Evolutionary conservation across 2,329 filamentous ascomycete genomes (phyloP).

Genomic region (Fusarium hainanense): DNA sequence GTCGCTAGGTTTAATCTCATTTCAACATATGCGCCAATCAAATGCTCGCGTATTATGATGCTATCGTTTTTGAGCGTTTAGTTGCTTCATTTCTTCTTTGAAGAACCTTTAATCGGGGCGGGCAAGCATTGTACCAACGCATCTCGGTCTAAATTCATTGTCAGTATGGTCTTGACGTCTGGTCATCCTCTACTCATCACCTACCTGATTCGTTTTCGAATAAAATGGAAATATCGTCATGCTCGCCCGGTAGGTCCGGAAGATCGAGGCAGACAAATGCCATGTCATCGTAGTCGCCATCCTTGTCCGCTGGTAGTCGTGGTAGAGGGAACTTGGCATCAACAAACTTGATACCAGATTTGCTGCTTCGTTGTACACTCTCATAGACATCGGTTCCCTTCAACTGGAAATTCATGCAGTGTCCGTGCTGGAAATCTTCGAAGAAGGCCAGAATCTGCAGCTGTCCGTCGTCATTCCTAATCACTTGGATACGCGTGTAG

Average conservation of each 20-base stretch:
- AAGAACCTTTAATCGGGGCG: conserved; percentile 64
- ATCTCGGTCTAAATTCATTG: conserved; percentile 61
- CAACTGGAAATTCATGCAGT: conserved; percentile 88
- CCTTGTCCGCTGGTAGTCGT: conserved; percentile 64
- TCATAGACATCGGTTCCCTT: conserved; percentile 89
- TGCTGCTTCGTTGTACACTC: conserved; percentile 70
- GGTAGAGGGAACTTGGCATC: conserved; percentile 93
- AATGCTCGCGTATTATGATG: conserved; percentile 18
- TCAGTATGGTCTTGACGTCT: conserved; percentile 29
- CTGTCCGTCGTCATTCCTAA: conserved; percentile 74
- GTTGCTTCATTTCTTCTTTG: conserved; percentile 47
- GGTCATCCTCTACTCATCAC: conserved; percentile 48
- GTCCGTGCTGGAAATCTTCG: conserved; percentile 85
- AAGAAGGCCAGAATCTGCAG: conserved; percentile 88
- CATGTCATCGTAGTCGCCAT: conserved; percentile 67
- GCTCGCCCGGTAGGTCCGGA: conserved; percentile 89
- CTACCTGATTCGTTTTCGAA: conserved; percentile 84
- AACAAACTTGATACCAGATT: conserved; percentile 80
- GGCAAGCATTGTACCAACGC: conserved; percentile 63
- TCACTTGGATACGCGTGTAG: conserved; percentile 82
- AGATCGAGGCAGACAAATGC: conserved; percentile 87
- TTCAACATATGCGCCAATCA: conserved; percentile 13
- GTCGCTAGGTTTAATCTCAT: conserved; percentile 33
- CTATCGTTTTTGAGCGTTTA: conserved; percentile 3
- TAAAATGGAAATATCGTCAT: conserved; percentile 87